Evolutionary conservation across 2,329 filamentous ascomycete species (phyloP), one percentile per base, ranked within the genome.

Genomic region (Waltergamsia citrina): DNA sequence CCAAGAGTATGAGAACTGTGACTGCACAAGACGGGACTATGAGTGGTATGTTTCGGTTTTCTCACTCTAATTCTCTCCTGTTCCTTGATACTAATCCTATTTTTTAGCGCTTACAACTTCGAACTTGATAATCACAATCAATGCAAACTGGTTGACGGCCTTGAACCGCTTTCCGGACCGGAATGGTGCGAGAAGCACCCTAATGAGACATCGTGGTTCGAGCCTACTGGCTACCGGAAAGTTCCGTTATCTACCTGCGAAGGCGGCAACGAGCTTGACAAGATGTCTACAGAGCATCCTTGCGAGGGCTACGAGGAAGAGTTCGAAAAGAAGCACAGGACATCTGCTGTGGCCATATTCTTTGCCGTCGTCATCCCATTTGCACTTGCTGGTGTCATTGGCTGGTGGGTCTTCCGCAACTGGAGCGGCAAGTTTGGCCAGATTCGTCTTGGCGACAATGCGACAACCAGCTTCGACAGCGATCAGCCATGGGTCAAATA

Each of bases 351-450:
- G 28, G 83, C 68, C 23, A 72, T 98, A 37, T 94, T 96, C 71
- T 81, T 96, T 44, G 85, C 85, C 33, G 76, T 96, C 34, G 57
- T 85, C 7, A 61, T 90, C 5, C 87, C 90, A 0, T 69, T 96
- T 38, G 68, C 60, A 2, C 62, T 78, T 1, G 90, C 92, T 2
- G 71, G 64, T 1, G 79, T 67, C 5, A 68, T 81, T 11, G 92
- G 92, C 25, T 95, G 84, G 66, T 95, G 78, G 59, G 80, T 90
- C 15, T 94, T 80, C 67, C 74, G 66, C 39, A 84, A 84, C 58
- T 95, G 85, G 85, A 79, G 78, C 46, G 78, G 78, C 57, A 93
- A 93, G 53, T 94, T 96, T 53, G 92, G 92, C 9, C 81, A 90
- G 53, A 90, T 98, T 52, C 75, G 86, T 16, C 75, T 98, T 11